phyloP scores from a whole-genome alignment of 2,329 filamentous ascomycete species.

The Trichoderma hamatum region DNA sequence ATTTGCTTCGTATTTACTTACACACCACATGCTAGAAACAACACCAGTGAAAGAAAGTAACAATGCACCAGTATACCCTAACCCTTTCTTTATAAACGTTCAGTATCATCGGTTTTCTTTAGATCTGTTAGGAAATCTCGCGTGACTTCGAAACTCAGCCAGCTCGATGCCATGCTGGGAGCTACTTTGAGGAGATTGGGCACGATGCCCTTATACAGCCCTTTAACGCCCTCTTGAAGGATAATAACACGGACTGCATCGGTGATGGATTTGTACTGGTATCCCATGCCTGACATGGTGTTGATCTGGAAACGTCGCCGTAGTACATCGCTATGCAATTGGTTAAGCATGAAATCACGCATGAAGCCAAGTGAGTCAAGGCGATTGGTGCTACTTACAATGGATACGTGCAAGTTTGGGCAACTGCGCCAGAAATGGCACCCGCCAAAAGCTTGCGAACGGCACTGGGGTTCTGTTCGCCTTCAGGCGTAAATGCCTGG shows the following conservation, averaged over 20 bases:
- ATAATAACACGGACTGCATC: slow-evolving; percentile 85
- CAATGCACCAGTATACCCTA: background rate
- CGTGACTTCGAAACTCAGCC: slow-evolving; percentile 95
- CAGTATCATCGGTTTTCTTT: slow-evolving; percentile 37
- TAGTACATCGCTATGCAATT: slow-evolving; percentile 72
- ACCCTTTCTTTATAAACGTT: slow-evolving; percentile 5
- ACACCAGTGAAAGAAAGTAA: background rate
- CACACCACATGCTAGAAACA: slow-evolving; percentile 14
- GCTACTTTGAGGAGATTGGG: slow-evolving; percentile 97
- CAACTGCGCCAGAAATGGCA: slow-evolving; percentile 92
- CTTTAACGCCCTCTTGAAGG: slow-evolving; percentile 77
- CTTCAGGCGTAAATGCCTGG: slow-evolving; percentile 81
- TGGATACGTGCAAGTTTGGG: slow-evolving; percentile 97
- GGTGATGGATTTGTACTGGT: slow-evolving; percentile 85
- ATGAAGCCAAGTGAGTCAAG: too few relatives aligned
- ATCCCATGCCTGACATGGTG: slow-evolving; percentile 98
- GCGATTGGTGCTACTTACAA: slow-evolving; percentile 64
- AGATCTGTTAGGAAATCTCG: slow-evolving; percentile 79
- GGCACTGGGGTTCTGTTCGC: slow-evolving; percentile 79
- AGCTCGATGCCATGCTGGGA: slow-evolving; percentile 97
- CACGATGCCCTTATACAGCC: slow-evolving; percentile 93
- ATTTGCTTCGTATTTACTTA: slow-evolving; percentile 11
- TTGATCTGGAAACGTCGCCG: slow-evolving; percentile 97
- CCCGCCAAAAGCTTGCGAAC: slow-evolving; percentile 84
- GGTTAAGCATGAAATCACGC: slow-evolving; percentile 30